Evolutionary conservation across 2,329 filamentous ascomycete species (phyloP), one percentile per base, ranked within the genome.

Genomic region (Penicillium capsulatum): DNA sequence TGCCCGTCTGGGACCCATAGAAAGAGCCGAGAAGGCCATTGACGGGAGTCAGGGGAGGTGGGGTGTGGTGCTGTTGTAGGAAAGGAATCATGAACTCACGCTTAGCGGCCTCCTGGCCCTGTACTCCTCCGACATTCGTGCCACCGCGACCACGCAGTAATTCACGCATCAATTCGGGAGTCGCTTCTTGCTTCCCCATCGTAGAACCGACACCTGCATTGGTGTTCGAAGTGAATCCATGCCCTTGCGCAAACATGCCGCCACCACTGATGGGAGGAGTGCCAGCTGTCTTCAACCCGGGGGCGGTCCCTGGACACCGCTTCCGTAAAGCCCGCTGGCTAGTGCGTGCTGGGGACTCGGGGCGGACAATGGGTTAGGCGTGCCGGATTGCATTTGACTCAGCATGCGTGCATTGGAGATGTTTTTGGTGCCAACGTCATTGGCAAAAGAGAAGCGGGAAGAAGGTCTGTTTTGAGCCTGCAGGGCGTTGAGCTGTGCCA

Each of bases 41-140:
- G 81, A 86, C 83, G 83, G 87, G 84, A 83, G 83, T 84, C 84
- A 86, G 85, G 84, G 82, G 83, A 83, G 74, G 83, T 74, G 84
- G 86, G 72, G 83, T 84, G 73, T 87, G 86, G 76, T 90, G 85
- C 68, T 86, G 86, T 71, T 86, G 82, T 73, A 90, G 86, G 74
- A 84, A 86, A 83, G 88, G 86, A 81, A 90, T 85, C 77, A 88
- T 84, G 77, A 85, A 95, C 89, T 95, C 89, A 95, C 89, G 89
- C 88, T 95, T 95, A 81, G 82, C 83, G 70, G 82, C 78, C 73
- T 94, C 89, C 70, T 86, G 83, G 66, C 77, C 76, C 69, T 88
- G 84, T 66, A 76, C 78, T 65, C 77, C 80, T 64, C 77, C 77
- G 59, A 77, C 75, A 63, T 68, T 71, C 42, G 68, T 64, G 48